Evolutionary conservation across 2,329 filamentous ascomycete species (phyloP).

Genomic region (Trichophyton equinum): DNA sequence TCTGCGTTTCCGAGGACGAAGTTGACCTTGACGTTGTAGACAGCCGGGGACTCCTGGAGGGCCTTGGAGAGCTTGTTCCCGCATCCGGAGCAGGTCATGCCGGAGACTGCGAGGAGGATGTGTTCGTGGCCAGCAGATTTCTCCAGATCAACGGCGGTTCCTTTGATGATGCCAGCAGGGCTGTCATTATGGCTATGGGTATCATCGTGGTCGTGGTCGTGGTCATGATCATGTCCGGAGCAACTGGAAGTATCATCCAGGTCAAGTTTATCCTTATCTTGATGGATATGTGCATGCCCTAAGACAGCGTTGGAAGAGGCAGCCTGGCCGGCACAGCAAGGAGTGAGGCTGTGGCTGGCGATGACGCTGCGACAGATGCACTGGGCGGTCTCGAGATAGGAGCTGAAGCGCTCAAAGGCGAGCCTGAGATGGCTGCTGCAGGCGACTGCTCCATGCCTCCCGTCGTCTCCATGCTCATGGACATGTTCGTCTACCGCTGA

Average conservation of each 20-base stretch:
- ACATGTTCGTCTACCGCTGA: slow-evolving; percentile 7
- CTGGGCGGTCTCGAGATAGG: slow-evolving; percentile 18
- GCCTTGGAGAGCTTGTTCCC: slow-evolving; percentile 15
- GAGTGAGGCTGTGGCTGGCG: not conserved
- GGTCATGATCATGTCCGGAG: slow-evolving; percentile 1
- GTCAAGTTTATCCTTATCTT: not conserved
- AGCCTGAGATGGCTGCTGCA: slow-evolving; percentile 16
- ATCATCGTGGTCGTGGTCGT: not conserved
- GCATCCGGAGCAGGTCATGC: slow-evolving; percentile 26
- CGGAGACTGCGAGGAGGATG: slow-evolving; percentile 10
- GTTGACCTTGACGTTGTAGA: slow-evolving; percentile 14
- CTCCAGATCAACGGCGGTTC: slow-evolving; percentile 6
- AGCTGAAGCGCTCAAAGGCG: slow-evolving; percentile 18
- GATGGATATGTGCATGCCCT: not conserved
- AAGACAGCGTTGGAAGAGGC: not conserved
- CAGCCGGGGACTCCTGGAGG: slow-evolving; percentile 10
- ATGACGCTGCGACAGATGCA: slow-evolving; percentile 20
- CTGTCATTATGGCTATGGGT: not conserved
- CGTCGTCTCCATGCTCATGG: slow-evolving; percentile 14
- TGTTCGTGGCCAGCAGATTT: slow-evolving; percentile 9
- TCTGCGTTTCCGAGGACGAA: slow-evolving; percentile 16
- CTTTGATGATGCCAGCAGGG: not conserved
- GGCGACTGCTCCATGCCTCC: slow-evolving; percentile 12
- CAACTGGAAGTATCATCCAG: not conserved
- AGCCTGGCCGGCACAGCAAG: not conserved